Conservation (phyloP, 2,329 filamentous ascomycete genomes). For the Myriangium duriaei region DNA sequence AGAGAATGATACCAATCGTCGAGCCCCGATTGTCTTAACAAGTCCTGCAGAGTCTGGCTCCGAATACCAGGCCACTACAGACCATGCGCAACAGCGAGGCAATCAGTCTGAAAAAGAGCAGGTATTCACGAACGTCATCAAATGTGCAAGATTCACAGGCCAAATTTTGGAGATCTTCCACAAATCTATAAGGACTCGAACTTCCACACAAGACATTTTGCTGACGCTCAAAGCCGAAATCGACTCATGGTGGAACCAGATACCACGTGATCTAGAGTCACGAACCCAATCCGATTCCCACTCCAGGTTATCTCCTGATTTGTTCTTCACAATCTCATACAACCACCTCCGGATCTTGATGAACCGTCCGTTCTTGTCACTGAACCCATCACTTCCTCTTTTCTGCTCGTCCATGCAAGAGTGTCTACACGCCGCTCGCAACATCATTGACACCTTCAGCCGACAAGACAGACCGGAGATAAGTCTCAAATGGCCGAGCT, state of each 20-base stretch:
- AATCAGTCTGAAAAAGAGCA: constrained; percentile 14
- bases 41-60: no score
- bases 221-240: constrained; percentile 16
- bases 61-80: no score
- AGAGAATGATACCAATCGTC: constrained; percentile 12
- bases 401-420: constrained; percentile 23
- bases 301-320: constrained; percentile 15
- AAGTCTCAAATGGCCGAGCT: constrained; percentile 24
- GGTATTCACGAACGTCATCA: constrained; percentile 16
- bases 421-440: constrained; percentile 20
- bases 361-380: constrained; percentile 25
- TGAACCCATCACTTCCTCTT: constrained; percentile 18
- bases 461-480: constrained; percentile 10
- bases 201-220: constrained; percentile 13
- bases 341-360: constrained; percentile 24
- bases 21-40: no score
- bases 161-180: constrained; percentile 17
- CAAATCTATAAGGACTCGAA: constrained; percentile 14
- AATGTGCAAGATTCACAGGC: constrained; percentile 15
- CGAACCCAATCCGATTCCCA: constrained; percentile 13
- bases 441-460: constrained; percentile 19
- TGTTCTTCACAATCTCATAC: constrained; percentile 23
- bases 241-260: constrained; percentile 17
- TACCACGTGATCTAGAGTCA: constrained; percentile 14
- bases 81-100: no score